A percentile compares a stretch with the other conserved stretches of the same genome.
These are phyloP conservation scores for Pleurozium schreberi DNA, from an alignment of 225 moss, liverwort and hornwort genomes.

Conservation along the genomic window DNA sequence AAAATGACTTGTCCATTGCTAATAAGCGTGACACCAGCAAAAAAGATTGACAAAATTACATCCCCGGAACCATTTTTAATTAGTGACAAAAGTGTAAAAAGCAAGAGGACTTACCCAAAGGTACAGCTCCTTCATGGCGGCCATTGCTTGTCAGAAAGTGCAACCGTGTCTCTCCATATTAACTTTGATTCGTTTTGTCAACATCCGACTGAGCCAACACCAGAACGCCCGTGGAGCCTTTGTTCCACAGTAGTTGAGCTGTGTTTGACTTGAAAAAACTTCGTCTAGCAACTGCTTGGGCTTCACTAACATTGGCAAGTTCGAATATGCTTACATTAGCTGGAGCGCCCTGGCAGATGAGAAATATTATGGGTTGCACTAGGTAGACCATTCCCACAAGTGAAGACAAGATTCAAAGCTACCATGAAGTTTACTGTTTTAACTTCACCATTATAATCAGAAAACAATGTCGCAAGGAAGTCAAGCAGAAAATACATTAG, in stretches of 20 bases:
- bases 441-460: neutral
- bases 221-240: conserved; percentile 77
- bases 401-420: neutral
- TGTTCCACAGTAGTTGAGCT: conserved; percentile 86
- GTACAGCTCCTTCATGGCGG: conserved; percentile 85
- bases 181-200: conserved; percentile 94
- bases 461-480: neutral
- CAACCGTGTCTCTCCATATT: conserved; percentile 79
- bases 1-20: neutral
- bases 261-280: conserved; percentile 87
- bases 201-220: conserved; percentile 85
- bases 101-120: conserved; percentile 54
- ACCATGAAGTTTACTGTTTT: neutral
- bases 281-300: conserved; percentile 64
- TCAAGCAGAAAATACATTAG: neutral
- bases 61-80: neutral
- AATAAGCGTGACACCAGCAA: neutral
- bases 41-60: neutral
- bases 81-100: neutral
- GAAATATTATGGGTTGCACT: neutral
- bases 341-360: conserved; percentile 74
- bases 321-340: conserved; percentile 81
- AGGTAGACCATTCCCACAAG: neutral
- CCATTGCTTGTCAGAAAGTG: conserved; percentile 83
- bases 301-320: conserved; percentile 49